Base-by-base conservation (phyloP, 805 yeast genomes). In the Zygosaccharomyces kombuchaensis region DNA sequence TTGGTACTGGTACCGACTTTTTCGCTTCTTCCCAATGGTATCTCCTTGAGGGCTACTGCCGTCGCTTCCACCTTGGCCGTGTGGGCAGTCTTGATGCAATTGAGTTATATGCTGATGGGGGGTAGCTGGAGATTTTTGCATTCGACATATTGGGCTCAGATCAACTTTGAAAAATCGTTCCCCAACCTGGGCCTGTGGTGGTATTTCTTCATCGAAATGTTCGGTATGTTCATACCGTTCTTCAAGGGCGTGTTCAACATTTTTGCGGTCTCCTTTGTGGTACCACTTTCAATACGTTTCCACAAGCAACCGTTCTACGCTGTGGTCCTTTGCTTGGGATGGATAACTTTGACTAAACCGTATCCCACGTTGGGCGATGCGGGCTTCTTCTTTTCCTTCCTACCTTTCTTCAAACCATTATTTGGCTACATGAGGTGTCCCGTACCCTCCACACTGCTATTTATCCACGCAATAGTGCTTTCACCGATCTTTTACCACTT, bases 121-220 rank as follows among this genome's bases (percentile, higher is more conserved):
- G 64, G 72, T 9, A 55, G 54, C 26, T 69, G 73, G 67, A 62
- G 67, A 44, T 80, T 81, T 57, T 37, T 86, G n/a, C 46, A 57
- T 27, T 67, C 78, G 8, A 74, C 78, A 32, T 87, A 83, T 58
- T 81, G 83, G 12, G 72, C 79, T 3, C 66, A 77, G 5, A 59
- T 87, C 5, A 69, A 71, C 19, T 82, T 87, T 56, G 74, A 74
- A 31, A 90, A 87, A 52, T 78, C 89, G 50, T 74, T 82, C 4
- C 99, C 99, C 22, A 93, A 93, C 66, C 65, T 93, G 53, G 99
- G 99, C 0, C 71, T 93, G 16, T 93, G 99, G 99, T 93, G 99
- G 99, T 93, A 93, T 69, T 81, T 90, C 57, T 93, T 93, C 71
- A 85, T 91, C 34, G 99, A 93, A 66, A 86, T 93, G 80, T 93